phyloP scores from a whole-genome alignment of 768 basidiomycete species.

The Serendipita sp. region DNA sequence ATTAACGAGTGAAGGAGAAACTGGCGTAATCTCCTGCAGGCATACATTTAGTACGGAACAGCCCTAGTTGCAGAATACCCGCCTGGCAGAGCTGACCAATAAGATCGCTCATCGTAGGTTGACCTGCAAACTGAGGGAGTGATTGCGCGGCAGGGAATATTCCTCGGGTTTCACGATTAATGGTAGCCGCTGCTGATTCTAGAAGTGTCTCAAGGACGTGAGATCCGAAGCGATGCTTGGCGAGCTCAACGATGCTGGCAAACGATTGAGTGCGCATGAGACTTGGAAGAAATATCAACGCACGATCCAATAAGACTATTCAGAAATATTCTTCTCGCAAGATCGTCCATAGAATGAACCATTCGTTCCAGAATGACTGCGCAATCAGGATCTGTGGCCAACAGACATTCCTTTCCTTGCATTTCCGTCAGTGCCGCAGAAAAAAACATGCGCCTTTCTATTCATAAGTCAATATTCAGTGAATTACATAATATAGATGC shows the following conservation, averaged over 20 bases:
- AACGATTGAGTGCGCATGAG: constrained; percentile 9
- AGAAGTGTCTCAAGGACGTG: constrained; percentile 91
- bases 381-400: constrained; percentile 89
- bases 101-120: constrained; percentile 22
- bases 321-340: constrained; percentile 78
- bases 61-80: not conserved
- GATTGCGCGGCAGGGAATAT: constrained; percentile 15
- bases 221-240: constrained; percentile 78
- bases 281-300: constrained; percentile 23
- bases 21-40: constrained; percentile 57
- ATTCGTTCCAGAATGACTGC: constrained; percentile 82
- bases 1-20: constrained; percentile 49
- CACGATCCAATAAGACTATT: constrained; percentile 81
- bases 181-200: constrained; percentile 23
- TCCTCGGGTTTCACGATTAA: constrained; percentile 24
- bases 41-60: not conserved
- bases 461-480: constrained; percentile 6
- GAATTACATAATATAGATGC: constrained; percentile 22
- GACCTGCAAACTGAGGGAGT: not conserved
- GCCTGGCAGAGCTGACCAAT: constrained; percentile 14
- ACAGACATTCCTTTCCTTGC: constrained; percentile 71
- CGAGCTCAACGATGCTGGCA: constrained; percentile 22
- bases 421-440: constrained; percentile 73
- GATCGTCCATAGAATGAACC: constrained; percentile 88
- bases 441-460: constrained; percentile 65